phyloP scores from a whole-genome alignment of 306 rosid species.

The Inga oerstediana region DNA sequence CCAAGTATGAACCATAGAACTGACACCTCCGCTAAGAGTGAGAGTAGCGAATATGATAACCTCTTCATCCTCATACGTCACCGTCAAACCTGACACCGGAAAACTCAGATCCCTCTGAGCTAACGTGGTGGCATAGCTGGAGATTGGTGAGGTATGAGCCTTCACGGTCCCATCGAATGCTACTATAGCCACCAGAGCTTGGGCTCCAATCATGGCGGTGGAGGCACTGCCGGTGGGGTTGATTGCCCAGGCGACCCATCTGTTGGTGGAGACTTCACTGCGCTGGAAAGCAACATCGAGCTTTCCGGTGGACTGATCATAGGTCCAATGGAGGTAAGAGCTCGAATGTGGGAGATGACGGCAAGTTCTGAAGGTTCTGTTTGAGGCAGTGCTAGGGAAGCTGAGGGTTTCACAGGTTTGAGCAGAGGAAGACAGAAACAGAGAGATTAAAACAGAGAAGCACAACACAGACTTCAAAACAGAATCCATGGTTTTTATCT shows the following conservation, averaged over 20 bases:
- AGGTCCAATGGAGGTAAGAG: conserved; percentile 73
- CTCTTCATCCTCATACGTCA: background rate
- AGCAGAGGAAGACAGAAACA: conserved; percentile 43
- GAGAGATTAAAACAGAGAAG: conserved; percentile 36
- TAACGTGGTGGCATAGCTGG: background rate
- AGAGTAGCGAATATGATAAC: background rate
- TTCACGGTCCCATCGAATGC: conserved; percentile 31
- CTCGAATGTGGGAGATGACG: conserved; percentile 45
- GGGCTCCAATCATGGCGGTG: background rate
- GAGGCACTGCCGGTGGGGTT: background rate
- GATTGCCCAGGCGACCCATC: background rate
- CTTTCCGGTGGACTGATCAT: conserved; percentile 31
- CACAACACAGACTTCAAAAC: conserved; percentile 30
- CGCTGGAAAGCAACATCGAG: conserved; percentile 63
- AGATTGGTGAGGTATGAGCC: conserved; percentile 34
- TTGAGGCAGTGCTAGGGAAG: conserved; percentile 30
- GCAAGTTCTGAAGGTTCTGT: conserved; percentile 38
- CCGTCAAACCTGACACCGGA: background rate
- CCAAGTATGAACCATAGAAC: background rate
- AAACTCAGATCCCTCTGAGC: background rate
- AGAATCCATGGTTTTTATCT: background rate
- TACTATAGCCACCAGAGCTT: conserved; percentile 48
- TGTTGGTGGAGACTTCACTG: background rate
- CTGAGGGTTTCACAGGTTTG: conserved; percentile 49
- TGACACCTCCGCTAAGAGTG: background rate